Percentiles rank a stretch among this genome's conserved stretches.
phyloP scores from a whole-genome alignment of 2,329 filamentous ascomycete species.

The Scopulariopsis brevicaulis region DNA sequence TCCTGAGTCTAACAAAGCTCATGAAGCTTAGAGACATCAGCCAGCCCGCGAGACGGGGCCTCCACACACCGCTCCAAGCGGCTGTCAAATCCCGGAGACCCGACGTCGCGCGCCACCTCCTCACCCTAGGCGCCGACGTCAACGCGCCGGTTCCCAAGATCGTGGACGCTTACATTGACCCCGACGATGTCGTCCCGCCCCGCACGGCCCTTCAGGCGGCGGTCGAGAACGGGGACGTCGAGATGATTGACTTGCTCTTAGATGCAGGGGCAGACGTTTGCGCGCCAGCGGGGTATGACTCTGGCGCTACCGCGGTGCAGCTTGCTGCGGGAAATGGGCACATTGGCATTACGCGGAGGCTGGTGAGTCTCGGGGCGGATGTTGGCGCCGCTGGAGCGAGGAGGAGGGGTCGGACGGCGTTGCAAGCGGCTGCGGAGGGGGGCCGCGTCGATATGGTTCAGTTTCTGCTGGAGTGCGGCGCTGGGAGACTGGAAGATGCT shows the following conservation, averaged over 20 bases:
- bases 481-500: background rate
- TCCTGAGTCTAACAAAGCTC: background rate
- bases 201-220: slow-evolving; percentile 28
- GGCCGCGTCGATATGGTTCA: background rate
- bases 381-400: background rate
- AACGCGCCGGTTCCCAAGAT: background rate
- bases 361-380: background rate
- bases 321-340: slow-evolving; percentile 20
- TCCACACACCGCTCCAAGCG: background rate
- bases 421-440: slow-evolving; percentile 1
- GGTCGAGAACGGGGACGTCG: slow-evolving; percentile 18
- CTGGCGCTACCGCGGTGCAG: slow-evolving; percentile 25
- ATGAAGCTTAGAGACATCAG: background rate
- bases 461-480: background rate
- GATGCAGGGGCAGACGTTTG: slow-evolving; percentile 25
- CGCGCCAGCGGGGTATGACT: slow-evolving; percentile 14
- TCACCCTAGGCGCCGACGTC: background rate
- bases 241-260: slow-evolving; percentile 24
- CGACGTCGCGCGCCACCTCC: background rate
- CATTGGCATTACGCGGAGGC: slow-evolving; percentile 1
- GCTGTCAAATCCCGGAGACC: background rate
- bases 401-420: background rate
- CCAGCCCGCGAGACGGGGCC: background rate
- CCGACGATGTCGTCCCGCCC: slow-evolving; percentile 14
- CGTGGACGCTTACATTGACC: background rate